These are phyloP conservation scores for Lagenidium giganteum DNA, from an alignment of 352 stramenopile species.

Conservation along the genomic window DNA sequence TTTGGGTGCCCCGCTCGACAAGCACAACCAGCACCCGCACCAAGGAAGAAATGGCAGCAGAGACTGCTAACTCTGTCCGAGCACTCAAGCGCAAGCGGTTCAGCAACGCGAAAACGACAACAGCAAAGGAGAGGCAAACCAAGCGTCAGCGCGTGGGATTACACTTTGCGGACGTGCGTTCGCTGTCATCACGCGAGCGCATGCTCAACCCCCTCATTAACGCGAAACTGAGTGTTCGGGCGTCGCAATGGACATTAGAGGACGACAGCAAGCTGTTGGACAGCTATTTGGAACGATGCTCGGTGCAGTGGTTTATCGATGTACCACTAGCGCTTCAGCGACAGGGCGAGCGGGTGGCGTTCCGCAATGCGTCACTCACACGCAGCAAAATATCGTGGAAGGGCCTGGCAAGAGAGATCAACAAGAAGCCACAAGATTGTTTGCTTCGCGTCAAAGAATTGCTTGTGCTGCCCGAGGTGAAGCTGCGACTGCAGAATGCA, in stretches of 20 bases:
- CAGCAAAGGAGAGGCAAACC: too few relatives aligned
- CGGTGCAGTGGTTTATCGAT: constrained; percentile 73
- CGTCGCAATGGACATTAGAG: constrained; percentile 56
- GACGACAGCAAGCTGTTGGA: constrained; percentile 66
- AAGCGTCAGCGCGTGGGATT: too few relatives aligned
- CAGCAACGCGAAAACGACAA: constrained; percentile 7
- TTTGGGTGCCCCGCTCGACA: constrained; percentile 57
- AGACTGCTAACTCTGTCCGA: constrained; percentile 29
- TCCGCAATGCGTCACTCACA: constrained; percentile 46
- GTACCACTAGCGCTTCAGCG: constrained; percentile 63
- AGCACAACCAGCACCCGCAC: constrained; percentile 33
- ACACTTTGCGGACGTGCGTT: too few relatives aligned
- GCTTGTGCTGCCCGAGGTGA: constrained; percentile 47
- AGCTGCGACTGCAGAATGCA: constrained; percentile 49
- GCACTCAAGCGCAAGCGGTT: constrained; percentile 43
- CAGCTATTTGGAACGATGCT: constrained; percentile 69
- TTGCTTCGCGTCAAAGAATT: constrained; percentile 68
- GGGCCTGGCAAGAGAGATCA: constrained; percentile 39
- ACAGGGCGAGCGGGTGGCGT: constrained; percentile 56
- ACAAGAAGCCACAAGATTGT: constrained; percentile 63
- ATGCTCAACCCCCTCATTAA: too few relatives aligned
- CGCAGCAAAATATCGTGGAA: constrained; percentile 76
- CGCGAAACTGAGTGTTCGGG: constrained; percentile 46
- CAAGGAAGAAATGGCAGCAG: constrained; percentile 52
- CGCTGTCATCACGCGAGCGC: too few relatives aligned